Evolutionary conservation across 2,329 filamentous ascomycete species (phyloP), one percentile per base, ranked within the genome.

Genomic region (Blumeria graminis): DNA sequence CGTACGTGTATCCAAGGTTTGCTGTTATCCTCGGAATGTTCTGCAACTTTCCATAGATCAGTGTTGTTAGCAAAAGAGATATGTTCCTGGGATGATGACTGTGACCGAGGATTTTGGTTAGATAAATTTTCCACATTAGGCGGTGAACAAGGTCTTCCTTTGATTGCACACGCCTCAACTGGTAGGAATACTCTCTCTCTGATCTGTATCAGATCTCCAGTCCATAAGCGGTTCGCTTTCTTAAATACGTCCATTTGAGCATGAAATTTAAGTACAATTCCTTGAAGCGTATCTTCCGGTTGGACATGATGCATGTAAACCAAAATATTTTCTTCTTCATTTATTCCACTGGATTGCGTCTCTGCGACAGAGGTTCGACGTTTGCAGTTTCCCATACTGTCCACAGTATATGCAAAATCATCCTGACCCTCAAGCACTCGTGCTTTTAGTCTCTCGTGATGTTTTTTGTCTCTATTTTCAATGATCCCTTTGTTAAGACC

Each of bases 161-260:
- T 92, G 45, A 89, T 74, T 45, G 84, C 81, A 67, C 90, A 96
- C 43, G 86, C 84, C 67, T 94, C 89, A 4, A 96, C 86, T 0
- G 92, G 92, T 55, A 98, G 71, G 8, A 89, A 76, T 14, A 98
- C 75, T 60, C 79, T 82, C 64, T 86, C 86, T 58, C 89, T 81
- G 52, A 81, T 79, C 67, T 95, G 90, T 38, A 96, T 83, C 60
- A 80, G 87, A 66, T 96, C 92, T 60, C 88, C 86, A 6, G 88
- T 86, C 92, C 92, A 98, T 64, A 98, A 80, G 10, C 92, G 80
- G 67, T 98, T 98, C 41, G 87, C 81, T 66, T 86, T 92, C 58
- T 86, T 77, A 61, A 98, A 81, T 1, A 84, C 76, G 52, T 89
- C 83, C 57, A 88, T 81, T 60, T 85, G 79, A 67, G 90, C 96